phyloP scores from a whole-genome alignment of 257 asterid species.

The Solanum sparsipilum region DNA sequence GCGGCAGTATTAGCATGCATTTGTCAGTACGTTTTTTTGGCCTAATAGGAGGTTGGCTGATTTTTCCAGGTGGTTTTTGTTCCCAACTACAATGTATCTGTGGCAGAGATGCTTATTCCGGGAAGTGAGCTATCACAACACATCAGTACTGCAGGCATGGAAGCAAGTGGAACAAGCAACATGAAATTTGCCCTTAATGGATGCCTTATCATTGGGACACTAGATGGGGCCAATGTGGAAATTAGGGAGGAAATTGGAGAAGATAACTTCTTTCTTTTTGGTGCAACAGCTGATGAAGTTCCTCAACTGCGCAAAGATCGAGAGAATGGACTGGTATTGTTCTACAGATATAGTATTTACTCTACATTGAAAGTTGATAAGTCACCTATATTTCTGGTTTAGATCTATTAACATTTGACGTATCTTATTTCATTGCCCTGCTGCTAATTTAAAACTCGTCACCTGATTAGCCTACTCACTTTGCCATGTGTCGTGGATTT shows the following conservation, averaged over 20 bases:
- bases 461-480: background rate
- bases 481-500: background rate
- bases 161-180: conserved; percentile 99
- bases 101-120: conserved; percentile 97
- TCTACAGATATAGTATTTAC: background rate
- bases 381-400: background rate
- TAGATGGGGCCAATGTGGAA: conserved; percentile 98
- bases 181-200: conserved; percentile 98
- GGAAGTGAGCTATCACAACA: conserved; percentile 99
- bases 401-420: background rate
- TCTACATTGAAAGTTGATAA: background rate
- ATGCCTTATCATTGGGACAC: conserved; percentile 92
- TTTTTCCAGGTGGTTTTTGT: conserved; percentile 73
- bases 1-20: background rate
- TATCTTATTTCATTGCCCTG: background rate
- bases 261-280: conserved; percentile 84
- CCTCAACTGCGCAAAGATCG: conserved; percentile 82
- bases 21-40: background rate
- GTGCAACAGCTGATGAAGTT: conserved; percentile 89
- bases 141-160: conserved; percentile 99
- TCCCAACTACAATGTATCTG: conserved; percentile 96
- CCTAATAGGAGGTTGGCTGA: background rate
- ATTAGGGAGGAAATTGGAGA: conserved; percentile 95
- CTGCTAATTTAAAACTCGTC: background rate
- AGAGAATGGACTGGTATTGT: conserved; percentile 71